Evolutionary conservation across 495 filamentous ascomycete genomes (phyloP).

Genomic region (Astrothelium macrocarpum): DNA sequence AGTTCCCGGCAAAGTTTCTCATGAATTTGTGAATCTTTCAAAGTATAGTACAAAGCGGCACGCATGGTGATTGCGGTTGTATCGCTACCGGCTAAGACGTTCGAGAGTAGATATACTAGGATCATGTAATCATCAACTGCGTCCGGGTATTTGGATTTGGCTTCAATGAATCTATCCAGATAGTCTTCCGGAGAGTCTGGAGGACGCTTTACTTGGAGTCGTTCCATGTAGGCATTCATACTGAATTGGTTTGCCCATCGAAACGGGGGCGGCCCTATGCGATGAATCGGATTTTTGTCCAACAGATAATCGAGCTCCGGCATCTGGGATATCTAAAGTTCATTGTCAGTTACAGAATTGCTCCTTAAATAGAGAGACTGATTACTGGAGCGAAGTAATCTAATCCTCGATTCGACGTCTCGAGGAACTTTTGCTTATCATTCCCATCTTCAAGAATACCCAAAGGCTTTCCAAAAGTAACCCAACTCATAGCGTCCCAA

Average conservation of each 20-base stretch:
- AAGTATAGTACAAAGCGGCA: slow-evolving; percentile 30
- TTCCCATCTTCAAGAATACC: slow-evolving; percentile 22
- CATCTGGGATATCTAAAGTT: slow-evolving; percentile 10
- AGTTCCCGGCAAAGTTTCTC: slow-evolving; percentile 7
- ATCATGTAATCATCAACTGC: slow-evolving; percentile 14
- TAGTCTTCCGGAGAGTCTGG: not conserved
- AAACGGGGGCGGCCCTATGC: slow-evolving; percentile 23
- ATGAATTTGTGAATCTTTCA: not conserved
- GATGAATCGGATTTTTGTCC: slow-evolving; percentile 14
- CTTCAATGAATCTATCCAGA: slow-evolving; percentile 4
- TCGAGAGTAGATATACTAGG: slow-evolving; percentile 16
- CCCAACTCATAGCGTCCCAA: slow-evolving; percentile 32
- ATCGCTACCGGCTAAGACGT: slow-evolving; percentile 22
- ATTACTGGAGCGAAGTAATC: slow-evolving; percentile 32
- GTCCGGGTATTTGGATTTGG: slow-evolving; percentile 15
- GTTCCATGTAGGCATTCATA: slow-evolving; percentile 20
- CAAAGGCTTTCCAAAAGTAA: slow-evolving; percentile 29
- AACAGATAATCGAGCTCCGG: slow-evolving; percentile 14
- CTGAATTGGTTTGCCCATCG: slow-evolving; percentile 26
- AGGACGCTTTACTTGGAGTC: slow-evolving; percentile 9
- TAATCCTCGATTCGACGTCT: slow-evolving; percentile 23
- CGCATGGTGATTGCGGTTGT: slow-evolving; percentile 26
- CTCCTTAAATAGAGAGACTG: not conserved
- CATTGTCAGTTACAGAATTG: slow-evolving; percentile 22
- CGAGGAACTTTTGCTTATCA: slow-evolving; percentile 19